Evolutionary conservation across 106 monocot species (phyloP).

Genomic region (Platanthera guangdongensis): DNA sequence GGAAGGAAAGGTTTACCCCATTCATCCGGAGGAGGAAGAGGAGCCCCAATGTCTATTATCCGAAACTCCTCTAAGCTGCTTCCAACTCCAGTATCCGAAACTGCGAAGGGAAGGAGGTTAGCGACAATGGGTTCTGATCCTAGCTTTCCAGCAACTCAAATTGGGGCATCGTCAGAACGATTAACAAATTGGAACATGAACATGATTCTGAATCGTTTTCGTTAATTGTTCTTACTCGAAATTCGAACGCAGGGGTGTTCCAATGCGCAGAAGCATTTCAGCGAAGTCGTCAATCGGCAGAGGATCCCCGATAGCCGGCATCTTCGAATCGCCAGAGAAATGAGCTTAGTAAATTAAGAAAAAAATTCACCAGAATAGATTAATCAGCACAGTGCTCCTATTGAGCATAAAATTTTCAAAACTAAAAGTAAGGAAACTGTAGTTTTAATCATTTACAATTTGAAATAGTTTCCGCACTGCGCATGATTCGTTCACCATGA

Average conservation of each 20-base stretch:
- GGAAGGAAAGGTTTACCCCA: slow-evolving; percentile 40
- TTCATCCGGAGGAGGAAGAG: slow-evolving; percentile 7
- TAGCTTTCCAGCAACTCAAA: background rate
- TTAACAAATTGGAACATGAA: background rate
- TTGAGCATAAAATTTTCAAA: background rate
- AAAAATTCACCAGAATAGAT: background rate
- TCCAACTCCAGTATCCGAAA: slow-evolving; percentile 69
- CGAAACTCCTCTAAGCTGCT: slow-evolving; percentile 49
- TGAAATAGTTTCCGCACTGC: background rate
- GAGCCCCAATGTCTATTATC: slow-evolving; percentile 8
- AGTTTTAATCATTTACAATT: background rate
- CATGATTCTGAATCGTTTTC: background rate
- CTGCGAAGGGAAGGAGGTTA: slow-evolving; percentile 16
- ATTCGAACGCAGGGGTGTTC: slow-evolving; percentile 29
- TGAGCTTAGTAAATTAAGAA: slow-evolving; percentile 23
- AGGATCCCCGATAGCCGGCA: slow-evolving; percentile 48
- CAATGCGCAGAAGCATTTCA: slow-evolving; percentile 29
- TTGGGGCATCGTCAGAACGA: background rate
- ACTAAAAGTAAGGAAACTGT: background rate
- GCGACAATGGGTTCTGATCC: background rate
- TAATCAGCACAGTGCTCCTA: background rate
- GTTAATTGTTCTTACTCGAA: slow-evolving; percentile 28
- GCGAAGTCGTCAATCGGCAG: slow-evolving; percentile 45
- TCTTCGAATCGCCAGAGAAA: slow-evolving; percentile 42
- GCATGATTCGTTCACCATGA: slow-evolving; percentile 2